A percentile compares a stretch with the other conserved stretches of the same genome.
phyloP scores from a whole-genome alignment of 2,329 filamentous ascomycete genomes.

The Diplodia sapinea region DNA sequence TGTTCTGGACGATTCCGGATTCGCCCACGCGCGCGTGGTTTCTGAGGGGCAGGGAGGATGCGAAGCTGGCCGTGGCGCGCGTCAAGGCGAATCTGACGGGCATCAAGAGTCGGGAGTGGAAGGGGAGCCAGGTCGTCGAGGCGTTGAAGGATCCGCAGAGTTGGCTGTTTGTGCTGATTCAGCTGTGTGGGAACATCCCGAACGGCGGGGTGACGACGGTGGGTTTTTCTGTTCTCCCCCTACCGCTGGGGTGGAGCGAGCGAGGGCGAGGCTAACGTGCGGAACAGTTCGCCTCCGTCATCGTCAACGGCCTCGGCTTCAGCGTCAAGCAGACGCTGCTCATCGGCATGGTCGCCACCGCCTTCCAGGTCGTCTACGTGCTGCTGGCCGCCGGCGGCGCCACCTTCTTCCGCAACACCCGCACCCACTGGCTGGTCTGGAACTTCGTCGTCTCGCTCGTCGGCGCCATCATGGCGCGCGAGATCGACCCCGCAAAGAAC shows the following conservation, averaged over 20 bases:
- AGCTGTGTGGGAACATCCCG: slow-evolving; percentile 25
- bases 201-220: slow-evolving; percentile 20
- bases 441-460: slow-evolving; percentile 35
- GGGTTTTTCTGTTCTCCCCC: background rate
- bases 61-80: slow-evolving; percentile 43
- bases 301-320: slow-evolving; percentile 32
- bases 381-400: slow-evolving; percentile 23
- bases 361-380: slow-evolving; percentile 33
- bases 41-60: slow-evolving; percentile 32
- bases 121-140: slow-evolving; percentile 49
- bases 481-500: slow-evolving; percentile 31
- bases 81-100: slow-evolving; percentile 33
- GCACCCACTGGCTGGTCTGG: slow-evolving; percentile 35
- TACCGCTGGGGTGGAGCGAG: too few relatives aligned
- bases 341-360: slow-evolving; percentile 34
- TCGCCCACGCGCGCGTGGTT: slow-evolving; percentile 12
- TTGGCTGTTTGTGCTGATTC: slow-evolving; percentile 30
- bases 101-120: slow-evolving; percentile 40
- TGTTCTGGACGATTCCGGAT: slow-evolving; percentile 23
- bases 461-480: slow-evolving; percentile 40
- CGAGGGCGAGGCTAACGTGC: background rate
- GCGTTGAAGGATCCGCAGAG: slow-evolving; percentile 37
- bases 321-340: slow-evolving; percentile 30
- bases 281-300: slow-evolving; percentile 24
- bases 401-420: slow-evolving; percentile 27